Evolutionary conservation across 352 stramenopile species (phyloP).

Genomic region (Phytophthora sp.): DNA sequence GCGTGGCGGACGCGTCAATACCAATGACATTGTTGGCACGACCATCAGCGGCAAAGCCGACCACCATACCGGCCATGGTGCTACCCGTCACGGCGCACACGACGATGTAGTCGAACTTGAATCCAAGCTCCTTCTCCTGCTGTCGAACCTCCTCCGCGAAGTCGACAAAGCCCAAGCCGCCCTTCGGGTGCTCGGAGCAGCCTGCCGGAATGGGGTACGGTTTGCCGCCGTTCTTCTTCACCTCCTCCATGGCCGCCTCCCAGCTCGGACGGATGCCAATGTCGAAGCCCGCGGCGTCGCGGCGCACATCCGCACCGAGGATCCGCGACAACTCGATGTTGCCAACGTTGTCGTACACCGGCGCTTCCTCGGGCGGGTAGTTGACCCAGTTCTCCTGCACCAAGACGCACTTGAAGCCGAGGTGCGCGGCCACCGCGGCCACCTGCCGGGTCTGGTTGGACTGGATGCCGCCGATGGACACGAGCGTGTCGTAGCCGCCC

Average conservation of each 20-base stretch:
- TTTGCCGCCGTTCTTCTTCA: constrained; percentile 43
- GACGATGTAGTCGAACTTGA: constrained; percentile 45
- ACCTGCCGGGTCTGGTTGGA: constrained; percentile 47
- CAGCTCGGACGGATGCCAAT: constrained; percentile 46
- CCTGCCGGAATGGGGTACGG: constrained; percentile 41
- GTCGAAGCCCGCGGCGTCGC: constrained; percentile 34
- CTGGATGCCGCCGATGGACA: constrained; percentile 44
- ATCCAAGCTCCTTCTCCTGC: constrained; percentile 42
- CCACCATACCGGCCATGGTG: constrained; percentile 46
- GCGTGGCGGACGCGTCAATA: constrained; percentile 40
- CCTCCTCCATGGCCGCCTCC: constrained; percentile 36
- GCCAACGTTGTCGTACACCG: constrained; percentile 39
- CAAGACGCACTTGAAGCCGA: constrained; percentile 45
- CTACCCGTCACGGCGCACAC: constrained; percentile 44
- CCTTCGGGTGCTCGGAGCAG: constrained; percentile 43
- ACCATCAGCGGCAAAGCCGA: constrained; percentile 38
- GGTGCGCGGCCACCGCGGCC: constrained; percentile 35
- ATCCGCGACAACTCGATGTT: constrained; percentile 46
- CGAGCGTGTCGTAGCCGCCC: constrained; percentile 41
- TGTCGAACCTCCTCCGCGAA: constrained; percentile 41
- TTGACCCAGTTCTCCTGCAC: constrained; percentile 50
- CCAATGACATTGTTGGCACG: constrained; percentile 46
- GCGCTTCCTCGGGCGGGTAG: constrained; percentile 30
- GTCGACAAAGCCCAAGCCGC: constrained; percentile 38
- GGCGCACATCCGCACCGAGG: constrained; percentile 36